phyloP scores from a whole-genome alignment of 1,284 basidiomycete species.

The Bjerkandera adusta region DNA sequence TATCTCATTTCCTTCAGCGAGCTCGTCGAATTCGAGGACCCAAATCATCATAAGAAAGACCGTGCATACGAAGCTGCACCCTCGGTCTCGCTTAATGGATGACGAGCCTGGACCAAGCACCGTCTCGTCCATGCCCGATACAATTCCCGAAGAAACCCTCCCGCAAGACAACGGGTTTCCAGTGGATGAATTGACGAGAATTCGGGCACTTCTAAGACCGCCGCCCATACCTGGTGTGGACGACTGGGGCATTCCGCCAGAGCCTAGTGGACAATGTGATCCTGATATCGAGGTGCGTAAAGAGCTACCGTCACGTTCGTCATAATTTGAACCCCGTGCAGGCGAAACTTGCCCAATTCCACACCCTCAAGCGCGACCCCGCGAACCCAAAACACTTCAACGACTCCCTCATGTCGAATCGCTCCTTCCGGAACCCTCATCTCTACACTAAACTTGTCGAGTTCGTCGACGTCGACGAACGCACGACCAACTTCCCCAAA shows the following conservation, averaged over 20 bases:
- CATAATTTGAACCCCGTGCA: conserved; percentile 30
- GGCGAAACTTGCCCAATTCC: conserved; percentile 80
- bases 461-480: conserved; percentile 88
- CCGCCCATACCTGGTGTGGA: conserved; percentile 57
- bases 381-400: conserved; percentile 87
- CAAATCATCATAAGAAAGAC: conserved; percentile 61
- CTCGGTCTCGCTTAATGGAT: conserved; percentile 47
- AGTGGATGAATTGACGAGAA: conserved; percentile 46
- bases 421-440: conserved; percentile 93
- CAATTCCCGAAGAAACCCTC: background rate
- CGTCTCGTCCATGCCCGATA: conserved; percentile 7
- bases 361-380: conserved; percentile 63
- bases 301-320: conserved; percentile 22
- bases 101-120: conserved; percentile 26
- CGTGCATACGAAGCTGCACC: conserved; percentile 43
- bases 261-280: conserved; percentile 53
- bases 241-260: conserved; percentile 80
- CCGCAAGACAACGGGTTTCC: conserved; percentile 15
- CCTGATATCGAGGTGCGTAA: conserved; percentile 55
- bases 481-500: conserved; percentile 73
- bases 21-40: conserved; percentile 30
- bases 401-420: conserved; percentile 85
- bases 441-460: conserved; percentile 91
- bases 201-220: conserved; percentile 58
- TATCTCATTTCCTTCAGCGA: background rate